A percentile compares a stretch with the other conserved stretches of the same genome.
Evolutionary conservation across 208 protist species (phyloP).

Genomic region (Wallacemonas sp.): DNA sequence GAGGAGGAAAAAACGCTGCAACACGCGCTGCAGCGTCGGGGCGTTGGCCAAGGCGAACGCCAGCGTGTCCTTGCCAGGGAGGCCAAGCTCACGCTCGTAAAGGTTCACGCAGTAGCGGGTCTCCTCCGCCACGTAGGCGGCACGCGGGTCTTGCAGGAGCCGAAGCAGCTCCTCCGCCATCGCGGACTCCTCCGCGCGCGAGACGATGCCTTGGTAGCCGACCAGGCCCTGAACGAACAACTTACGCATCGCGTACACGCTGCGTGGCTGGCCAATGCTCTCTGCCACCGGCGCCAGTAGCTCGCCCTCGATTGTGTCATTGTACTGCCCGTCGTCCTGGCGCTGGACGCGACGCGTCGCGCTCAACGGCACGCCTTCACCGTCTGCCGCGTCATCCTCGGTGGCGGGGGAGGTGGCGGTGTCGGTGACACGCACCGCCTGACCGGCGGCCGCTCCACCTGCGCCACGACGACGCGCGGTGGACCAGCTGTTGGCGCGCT

Average conservation of each 20-base stretch:
- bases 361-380: slow-evolving; percentile 40
- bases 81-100: slow-evolving; percentile 80
- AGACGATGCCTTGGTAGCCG: slow-evolving; percentile 85
- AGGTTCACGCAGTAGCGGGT: slow-evolving; percentile 90
- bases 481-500: slow-evolving; percentile 78
- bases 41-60: slow-evolving; percentile 72
- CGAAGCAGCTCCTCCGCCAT: slow-evolving; percentile 81
- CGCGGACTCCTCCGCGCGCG: slow-evolving; percentile 65
- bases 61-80: slow-evolving; percentile 82
- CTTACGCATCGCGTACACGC: slow-evolving; percentile 82
- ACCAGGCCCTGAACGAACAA: slow-evolving; percentile 75
- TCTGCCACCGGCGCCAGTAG: slow-evolving; percentile 61
- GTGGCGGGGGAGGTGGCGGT: not conserved
- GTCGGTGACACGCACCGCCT: not conserved
- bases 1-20: slow-evolving; percentile 77
- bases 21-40: slow-evolving; percentile 69
- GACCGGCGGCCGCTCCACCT: no score
- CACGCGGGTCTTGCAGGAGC: slow-evolving; percentile 65
- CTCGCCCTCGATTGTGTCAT: slow-evolving; percentile 52
- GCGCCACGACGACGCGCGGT: slow-evolving; percentile 26
- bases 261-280: slow-evolving; percentile 74
- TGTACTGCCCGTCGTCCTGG: slow-evolving; percentile 61
- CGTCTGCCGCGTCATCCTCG: slow-evolving; percentile 9
- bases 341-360: slow-evolving; percentile 44
- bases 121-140: slow-evolving; percentile 88